Base-by-base conservation (phyloP, 805 yeast species). In the Spathaspora passalidarum region DNA sequence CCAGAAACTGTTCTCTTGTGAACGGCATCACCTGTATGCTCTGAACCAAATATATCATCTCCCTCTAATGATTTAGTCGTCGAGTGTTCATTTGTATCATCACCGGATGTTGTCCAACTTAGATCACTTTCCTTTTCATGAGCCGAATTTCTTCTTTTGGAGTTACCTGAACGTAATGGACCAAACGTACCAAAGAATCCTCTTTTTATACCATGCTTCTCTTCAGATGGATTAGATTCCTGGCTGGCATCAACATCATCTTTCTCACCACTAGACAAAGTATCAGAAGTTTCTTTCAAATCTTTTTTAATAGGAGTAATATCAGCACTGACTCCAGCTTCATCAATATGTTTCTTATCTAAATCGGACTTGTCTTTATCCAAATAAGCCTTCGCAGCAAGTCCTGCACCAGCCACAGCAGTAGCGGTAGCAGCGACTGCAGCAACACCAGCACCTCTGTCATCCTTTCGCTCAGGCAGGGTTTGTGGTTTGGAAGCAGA, bases 361-460 rank as follows among this genome's bases (percentile, higher is more conserved):
- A n/a, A 26, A 10, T 13, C 6, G 10, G 14, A 8, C 38, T 36
- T 36, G 17, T 36, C 38, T n/a, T 36, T 36, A 36, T 11, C 38
- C 3, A 36, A 20, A 18, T 36, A 10, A 22, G 36, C 14, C 37
- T 36, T 45, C 20, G 36, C n/a, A 16, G 38, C 36, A 29, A 29
- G 13, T 16, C 22, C 52, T 16, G 42, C 45, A 34, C 22, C 39
- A 17, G 43, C 40, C 14, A 39, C 49, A 26, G 40, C 42, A 29
- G 50, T 22, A 26, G 26, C 42, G 38, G 49, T 25, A 25, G 26
- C 43, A 14, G n/a, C 42, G 2, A 20, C 42, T 25, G 21, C 35
- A 23, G 19, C 14, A 8, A 19, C 42, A 3, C 13, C 34, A 38
- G 26, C 32, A 22, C 21, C 38, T 7, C 13, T 36, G 17, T 36